phyloP scores from a whole-genome alignment of 495 filamentous ascomycete species.

The Bacidia gigantensis region DNA sequence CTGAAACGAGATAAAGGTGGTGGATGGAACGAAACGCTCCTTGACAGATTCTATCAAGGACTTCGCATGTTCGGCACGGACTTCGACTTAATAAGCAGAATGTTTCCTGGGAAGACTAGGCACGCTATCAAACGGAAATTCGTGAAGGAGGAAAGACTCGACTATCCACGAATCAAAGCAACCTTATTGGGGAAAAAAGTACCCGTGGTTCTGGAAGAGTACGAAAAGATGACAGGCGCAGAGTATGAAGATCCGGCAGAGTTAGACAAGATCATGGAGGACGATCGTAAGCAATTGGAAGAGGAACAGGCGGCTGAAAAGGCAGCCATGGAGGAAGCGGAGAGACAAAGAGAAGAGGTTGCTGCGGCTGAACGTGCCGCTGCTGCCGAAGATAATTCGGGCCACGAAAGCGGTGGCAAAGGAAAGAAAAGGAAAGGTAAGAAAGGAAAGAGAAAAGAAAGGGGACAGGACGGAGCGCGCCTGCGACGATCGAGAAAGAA shows the following conservation, averaged over 20 bases:
- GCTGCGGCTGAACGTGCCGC: slow-evolving; percentile 25
- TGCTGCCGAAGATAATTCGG: slow-evolving; percentile 24
- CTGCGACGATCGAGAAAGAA: neutral
- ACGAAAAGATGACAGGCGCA: slow-evolving; percentile 46
- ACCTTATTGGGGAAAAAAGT: slow-evolving; percentile 49
- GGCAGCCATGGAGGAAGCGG: slow-evolving; percentile 26
- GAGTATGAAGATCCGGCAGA: slow-evolving; percentile 40
- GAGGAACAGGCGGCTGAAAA: slow-evolving; percentile 50
- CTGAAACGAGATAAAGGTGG: slow-evolving; percentile 56
- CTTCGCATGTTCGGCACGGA: slow-evolving; percentile 85
- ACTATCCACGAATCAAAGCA: slow-evolving; percentile 52
- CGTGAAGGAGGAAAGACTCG: slow-evolving; percentile 74
- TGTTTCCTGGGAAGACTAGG: slow-evolving; percentile 65
- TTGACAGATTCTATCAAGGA: slow-evolving; percentile 72
- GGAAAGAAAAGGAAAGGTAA: slow-evolving; percentile 16
- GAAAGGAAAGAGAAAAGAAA: slow-evolving; percentile 8
- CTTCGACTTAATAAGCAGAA: slow-evolving; percentile 70
- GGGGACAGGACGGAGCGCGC: no score
- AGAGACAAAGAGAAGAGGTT: slow-evolving; percentile 22
- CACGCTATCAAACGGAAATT: slow-evolving; percentile 85
- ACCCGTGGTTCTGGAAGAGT: slow-evolving; percentile 51
- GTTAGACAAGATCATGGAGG: slow-evolving; percentile 50
- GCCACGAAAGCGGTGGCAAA: slow-evolving; percentile 24
- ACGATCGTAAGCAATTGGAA: slow-evolving; percentile 52
- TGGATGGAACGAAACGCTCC: slow-evolving; percentile 63